Evolutionary conservation across 1,284 basidiomycete genomes (phyloP).

Genomic region (Rhizoctonia solani): DNA sequence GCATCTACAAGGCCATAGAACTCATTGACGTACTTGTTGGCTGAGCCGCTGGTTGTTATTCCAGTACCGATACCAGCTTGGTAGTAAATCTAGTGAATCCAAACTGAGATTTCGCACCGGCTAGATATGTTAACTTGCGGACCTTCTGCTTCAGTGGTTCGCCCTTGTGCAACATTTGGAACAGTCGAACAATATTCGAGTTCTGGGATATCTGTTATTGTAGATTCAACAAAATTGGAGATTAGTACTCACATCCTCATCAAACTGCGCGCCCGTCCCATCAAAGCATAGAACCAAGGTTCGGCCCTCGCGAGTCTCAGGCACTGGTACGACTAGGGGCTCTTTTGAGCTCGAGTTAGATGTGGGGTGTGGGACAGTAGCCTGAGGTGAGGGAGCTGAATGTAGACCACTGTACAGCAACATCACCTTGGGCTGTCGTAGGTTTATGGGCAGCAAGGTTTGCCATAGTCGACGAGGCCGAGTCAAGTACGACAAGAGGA

Average conservation of each 20-base stretch:
- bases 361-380: too few species aligned
- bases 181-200: constrained; percentile 62
- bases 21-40: constrained; percentile 49
- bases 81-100: constrained; percentile 66
- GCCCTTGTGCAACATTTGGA: constrained; percentile 64
- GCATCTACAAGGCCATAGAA: constrained; percentile 62
- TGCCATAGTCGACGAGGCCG: too few species aligned
- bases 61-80: constrained; percentile 51
- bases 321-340: constrained; percentile 16
- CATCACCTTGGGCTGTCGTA: too few species aligned
- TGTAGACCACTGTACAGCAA: too few species aligned
- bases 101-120: too few species aligned
- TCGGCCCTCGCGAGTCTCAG: neutral
- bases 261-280: constrained; percentile 38
- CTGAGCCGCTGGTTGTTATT: neutral
- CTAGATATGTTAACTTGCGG: constrained; percentile 46
- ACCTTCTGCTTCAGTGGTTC: constrained; percentile 58
- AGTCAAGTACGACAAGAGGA: too few species aligned
- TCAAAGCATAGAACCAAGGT: constrained; percentile 40
- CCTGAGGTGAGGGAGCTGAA: too few species aligned
- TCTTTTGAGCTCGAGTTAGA: too few species aligned
- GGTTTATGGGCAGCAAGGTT: too few species aligned
- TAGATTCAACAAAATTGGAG: too few species aligned
- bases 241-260: constrained; percentile 31
- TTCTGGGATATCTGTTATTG: neutral